Evolutionary conservation across 768 basidiomycete genomes (phyloP).

Genomic region (Lyophyllum atratum): DNA sequence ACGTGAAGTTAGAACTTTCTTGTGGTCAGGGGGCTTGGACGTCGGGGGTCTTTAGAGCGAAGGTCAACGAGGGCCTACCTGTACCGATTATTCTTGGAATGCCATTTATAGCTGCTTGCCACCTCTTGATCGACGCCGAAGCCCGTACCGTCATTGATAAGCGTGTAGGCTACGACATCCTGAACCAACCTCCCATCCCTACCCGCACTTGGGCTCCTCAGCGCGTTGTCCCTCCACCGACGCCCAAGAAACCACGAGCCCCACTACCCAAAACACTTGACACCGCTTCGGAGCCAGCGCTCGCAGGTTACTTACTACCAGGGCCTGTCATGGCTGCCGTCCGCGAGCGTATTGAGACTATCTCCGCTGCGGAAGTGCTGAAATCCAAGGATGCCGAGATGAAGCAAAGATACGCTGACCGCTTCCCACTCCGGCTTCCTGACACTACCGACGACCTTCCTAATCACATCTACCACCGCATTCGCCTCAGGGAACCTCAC

Average conservation of each 20-base stretch:
- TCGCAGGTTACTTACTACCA: constrained; percentile 7
- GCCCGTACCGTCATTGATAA: constrained; percentile 19
- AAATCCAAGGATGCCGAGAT: not conserved
- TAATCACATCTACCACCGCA: constrained; percentile 20
- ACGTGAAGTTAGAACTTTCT: constrained; percentile 16
- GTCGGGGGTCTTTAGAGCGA: constrained; percentile 15
- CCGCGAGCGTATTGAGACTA: constrained; percentile 9
- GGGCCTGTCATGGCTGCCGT: constrained; percentile 15
- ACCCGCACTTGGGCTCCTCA: constrained; percentile 3
- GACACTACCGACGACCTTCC: constrained; percentile 19
- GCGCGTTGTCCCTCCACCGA: not conserved
- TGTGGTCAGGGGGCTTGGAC: constrained; percentile 19
- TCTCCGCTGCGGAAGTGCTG: constrained; percentile 25
- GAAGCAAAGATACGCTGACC: not conserved
- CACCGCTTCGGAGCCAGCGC: not conserved
- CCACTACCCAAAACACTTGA: not conserved
- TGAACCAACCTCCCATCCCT: not conserved
- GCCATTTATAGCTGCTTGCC: constrained; percentile 18
- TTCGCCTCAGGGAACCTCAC: constrained; percentile 29
- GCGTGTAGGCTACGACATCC: constrained; percentile 8
- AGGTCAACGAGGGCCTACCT: constrained; percentile 18
- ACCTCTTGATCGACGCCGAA: constrained; percentile 19
- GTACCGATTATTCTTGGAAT: constrained; percentile 26
- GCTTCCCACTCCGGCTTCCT: constrained; percentile 20
- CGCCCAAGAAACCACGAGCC: not conserved